phyloP scores from a whole-genome alignment of 2,329 filamentous ascomycete genomes.

The Hymenoscyphus albidus region DNA sequence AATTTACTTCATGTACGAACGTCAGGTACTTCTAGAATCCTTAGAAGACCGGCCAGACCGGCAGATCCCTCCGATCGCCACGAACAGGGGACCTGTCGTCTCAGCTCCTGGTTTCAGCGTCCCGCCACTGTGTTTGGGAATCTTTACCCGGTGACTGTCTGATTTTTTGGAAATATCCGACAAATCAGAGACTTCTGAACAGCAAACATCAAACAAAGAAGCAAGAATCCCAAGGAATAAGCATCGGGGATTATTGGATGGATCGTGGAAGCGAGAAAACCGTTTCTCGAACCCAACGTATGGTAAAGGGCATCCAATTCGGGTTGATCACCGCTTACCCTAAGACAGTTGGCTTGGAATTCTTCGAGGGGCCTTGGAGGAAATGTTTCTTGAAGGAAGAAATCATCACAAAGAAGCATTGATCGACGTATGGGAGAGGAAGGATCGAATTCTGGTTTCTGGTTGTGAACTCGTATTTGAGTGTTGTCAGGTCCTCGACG shows the following conservation, averaged over 20 bases:
- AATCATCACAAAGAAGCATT: not conserved
- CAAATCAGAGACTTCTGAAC: constrained; percentile 1
- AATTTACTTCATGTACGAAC: too few relatives aligned
- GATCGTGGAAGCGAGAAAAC: too few relatives aligned
- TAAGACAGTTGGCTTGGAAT: too few relatives aligned
- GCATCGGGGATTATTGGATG: too few relatives aligned
- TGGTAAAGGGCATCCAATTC: too few relatives aligned
- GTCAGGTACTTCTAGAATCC: not conserved
- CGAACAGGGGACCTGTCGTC: not conserved
- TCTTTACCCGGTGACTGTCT: constrained; percentile 6
- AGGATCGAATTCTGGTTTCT: not conserved
- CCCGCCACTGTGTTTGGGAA: not conserved
- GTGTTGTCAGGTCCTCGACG: not conserved
- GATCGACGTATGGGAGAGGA: constrained; percentile 4
- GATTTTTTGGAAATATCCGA: not conserved
- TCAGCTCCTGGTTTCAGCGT: not conserved
- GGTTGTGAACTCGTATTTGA: not conserved
- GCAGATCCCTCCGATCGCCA: not conserved
- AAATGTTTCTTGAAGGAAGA: not conserved
- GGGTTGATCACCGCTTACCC: too few relatives aligned
- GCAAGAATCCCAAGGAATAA: not conserved
- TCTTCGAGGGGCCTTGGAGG: too few relatives aligned
- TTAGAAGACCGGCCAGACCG: not conserved
- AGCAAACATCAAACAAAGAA: not conserved
- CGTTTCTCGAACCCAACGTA: too few relatives aligned